A percentile compares a stretch with the other conserved stretches of the same genome.
Conservation (phyloP, 768 basidiomycete species). For the Candolleomyces aberdarensis region DNA sequence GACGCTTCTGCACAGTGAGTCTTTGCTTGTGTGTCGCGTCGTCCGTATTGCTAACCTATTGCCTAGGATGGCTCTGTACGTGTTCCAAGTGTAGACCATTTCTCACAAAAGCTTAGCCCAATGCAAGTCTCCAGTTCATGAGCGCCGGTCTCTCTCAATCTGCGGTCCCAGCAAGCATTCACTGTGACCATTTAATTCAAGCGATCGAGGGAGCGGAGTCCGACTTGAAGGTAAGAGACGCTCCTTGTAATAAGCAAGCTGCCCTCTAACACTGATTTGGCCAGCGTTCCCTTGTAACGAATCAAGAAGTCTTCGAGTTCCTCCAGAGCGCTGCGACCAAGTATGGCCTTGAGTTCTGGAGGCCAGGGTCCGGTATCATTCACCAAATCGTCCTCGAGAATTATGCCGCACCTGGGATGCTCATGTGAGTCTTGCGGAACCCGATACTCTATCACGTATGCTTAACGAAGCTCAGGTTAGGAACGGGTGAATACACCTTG, state of each 20-base stretch:
- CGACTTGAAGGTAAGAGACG: conserved; percentile 67
- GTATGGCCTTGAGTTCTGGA: conserved; percentile 98
- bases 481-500: conserved; percentile 53
- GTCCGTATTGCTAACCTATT: conserved; percentile 7
- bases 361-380: conserved; percentile 93
- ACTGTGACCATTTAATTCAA: conserved; percentile 98
- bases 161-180: conserved; percentile 89
- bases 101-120: not conserved
- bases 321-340: conserved; percentile 87
- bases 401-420: conserved; percentile 92
- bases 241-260: not conserved
- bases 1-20: conserved; percentile 88
- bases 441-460: conserved; percentile 3
- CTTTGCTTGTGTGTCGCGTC: conserved; percentile 3
- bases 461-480: conserved; percentile 50
- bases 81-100: not conserved
- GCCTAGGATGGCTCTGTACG: conserved; percentile 79
- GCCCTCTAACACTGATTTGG: not conserved
- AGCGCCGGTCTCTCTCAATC: conserved; percentile 84
- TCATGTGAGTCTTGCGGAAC: conserved; percentile 58
- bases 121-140: conserved; percentile 85
- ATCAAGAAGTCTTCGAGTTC: conserved; percentile 98
- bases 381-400: conserved; percentile 99
- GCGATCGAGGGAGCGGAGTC: conserved; percentile 84
- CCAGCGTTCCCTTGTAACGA: conserved; percentile 80